These are phyloP conservation scores for Echites panduratus DNA, from an alignment of 257 asterid genomes.

Conservation along the genomic window DNA sequence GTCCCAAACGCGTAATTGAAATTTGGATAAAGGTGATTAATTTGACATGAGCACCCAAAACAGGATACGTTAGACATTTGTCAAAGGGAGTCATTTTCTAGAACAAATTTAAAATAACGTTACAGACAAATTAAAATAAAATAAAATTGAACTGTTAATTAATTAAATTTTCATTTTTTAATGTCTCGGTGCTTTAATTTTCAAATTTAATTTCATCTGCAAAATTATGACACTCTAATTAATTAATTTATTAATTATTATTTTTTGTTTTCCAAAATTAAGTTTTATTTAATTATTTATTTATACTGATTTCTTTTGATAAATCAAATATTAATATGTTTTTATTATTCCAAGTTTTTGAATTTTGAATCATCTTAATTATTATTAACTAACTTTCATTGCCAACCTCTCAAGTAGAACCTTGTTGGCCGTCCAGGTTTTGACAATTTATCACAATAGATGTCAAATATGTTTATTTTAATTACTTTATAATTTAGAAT, in stretches of 20 bases:
- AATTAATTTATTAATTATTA: not conserved
- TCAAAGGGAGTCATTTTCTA: not conserved
- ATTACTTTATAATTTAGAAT: too few relatives aligned
- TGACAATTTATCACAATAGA: too few relatives aligned
- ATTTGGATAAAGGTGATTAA: not conserved
- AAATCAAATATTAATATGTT: too few relatives aligned
- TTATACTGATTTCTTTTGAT: too few relatives aligned
- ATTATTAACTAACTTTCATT: too few relatives aligned
- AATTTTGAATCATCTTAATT: too few relatives aligned
- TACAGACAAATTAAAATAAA: not conserved
- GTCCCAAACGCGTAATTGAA: conserved; percentile 6
- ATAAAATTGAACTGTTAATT: not conserved
- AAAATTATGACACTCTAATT: not conserved
- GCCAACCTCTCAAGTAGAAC: not conserved
- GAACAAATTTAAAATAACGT: not conserved
- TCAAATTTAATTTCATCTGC: not conserved
- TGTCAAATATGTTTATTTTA: too few relatives aligned
- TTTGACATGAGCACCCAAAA: not conserved
- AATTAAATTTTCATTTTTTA: not conserved
- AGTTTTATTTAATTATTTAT: too few relatives aligned
- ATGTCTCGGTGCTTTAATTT: not conserved
- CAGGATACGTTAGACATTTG: not conserved
- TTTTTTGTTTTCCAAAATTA: too few relatives aligned
- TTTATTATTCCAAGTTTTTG: too few relatives aligned
- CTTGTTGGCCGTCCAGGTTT: not conserved